Evolutionary conservation across 2,329 filamentous ascomycete genomes (phyloP), one percentile per base, ranked within the genome.

Genomic region (Trematosphaeria pertusa): DNA sequence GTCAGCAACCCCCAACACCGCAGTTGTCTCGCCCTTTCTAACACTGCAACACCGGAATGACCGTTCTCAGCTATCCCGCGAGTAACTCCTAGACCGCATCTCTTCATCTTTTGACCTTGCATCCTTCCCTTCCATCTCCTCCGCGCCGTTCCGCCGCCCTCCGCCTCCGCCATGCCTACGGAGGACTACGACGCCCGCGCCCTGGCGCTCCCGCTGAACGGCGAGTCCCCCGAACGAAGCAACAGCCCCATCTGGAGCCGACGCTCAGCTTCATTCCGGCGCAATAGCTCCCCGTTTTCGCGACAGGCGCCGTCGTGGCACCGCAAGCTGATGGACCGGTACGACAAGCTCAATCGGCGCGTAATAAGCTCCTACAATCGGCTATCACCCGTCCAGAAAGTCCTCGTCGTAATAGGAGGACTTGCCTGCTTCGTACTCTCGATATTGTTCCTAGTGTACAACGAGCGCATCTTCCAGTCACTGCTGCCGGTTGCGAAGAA

Each of bases 401-500:
- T 84, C 5, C 75, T 86, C 15, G 77, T 86, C 15, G 70, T 81
- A 10, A 48, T 79, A 3, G 82, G 75, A 18, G 73, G 77, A 7
- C 37, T 87, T 12, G 65, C 79, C 0, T 54, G 78, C n/a, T 71
- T 81, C 45, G 76, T 83, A 7, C 64, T 89, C 10, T 75, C 79
- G 20, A 75, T 96, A 42, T 74, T 91, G 4, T 87, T 89, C 68
- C 75, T 96, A 45, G 71, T 93, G 52, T 94, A 89, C 78, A 90
- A 87, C 54, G 87, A 93, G 70, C 75, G 80, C 56, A 87, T 97
- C 67, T 95, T 97, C 75, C 79, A 82, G 24, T 85, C 81, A 72
- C 78, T 97, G 43, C 82, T 80, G 10, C 90, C 91, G 5, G 73
- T 86, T 10, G 90, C 92, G 17, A 80, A 86, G 69, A 81, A 82